These are phyloP conservation scores for Candida frijolesensis DNA, from an alignment of 1,139 yeast species.

Conservation along the genomic window DNA sequence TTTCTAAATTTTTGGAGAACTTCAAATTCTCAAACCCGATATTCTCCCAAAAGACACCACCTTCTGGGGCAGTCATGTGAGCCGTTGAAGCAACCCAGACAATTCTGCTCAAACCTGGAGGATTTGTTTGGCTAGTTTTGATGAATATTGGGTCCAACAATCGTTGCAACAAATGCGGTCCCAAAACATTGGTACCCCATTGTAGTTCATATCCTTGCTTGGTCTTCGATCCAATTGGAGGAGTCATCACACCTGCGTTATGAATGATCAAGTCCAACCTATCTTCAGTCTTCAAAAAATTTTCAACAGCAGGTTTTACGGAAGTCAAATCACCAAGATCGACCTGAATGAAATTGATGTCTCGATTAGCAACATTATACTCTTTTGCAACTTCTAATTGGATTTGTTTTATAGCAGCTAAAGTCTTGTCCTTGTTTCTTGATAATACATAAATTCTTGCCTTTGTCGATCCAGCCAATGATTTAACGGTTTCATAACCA, in stretches of 20 bases:
- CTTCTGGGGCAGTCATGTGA: conserved; percentile 36
- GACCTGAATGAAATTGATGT: conserved; percentile 24
- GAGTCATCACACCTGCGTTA: conserved; percentile 53
- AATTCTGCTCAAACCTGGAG: conserved; percentile 32
- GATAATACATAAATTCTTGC: conserved; percentile 30
- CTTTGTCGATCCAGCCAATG: conserved; percentile 38
- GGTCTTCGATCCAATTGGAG: conserved; percentile 30
- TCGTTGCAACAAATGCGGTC: conserved; percentile 49
- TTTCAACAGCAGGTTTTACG: conserved; percentile 40
- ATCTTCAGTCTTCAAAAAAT: conserved; percentile 24
- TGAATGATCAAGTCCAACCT: conserved; percentile 47
- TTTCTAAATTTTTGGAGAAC: conserved; percentile 2
- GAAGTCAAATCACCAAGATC: conserved; percentile 50
- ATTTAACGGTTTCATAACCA: conserved; percentile 34
- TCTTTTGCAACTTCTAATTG: conserved; percentile 19
- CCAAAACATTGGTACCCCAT: conserved; percentile 51
- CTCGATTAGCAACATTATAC: conserved; percentile 12
- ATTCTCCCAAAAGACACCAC: conserved; percentile 46
- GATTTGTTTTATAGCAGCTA: conserved; percentile 32
- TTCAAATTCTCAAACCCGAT: conserved; percentile 20
- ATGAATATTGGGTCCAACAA: conserved; percentile 45
- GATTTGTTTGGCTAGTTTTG: conserved; percentile 25
- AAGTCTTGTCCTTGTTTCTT: conserved; percentile 20
- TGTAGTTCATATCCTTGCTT: conserved; percentile 17
- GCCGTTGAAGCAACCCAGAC: conserved; percentile 51